These are phyloP conservation scores for Zalerion maritima DNA, from an alignment of 495 filamentous ascomycete genomes.

Conservation along the genomic window DNA sequence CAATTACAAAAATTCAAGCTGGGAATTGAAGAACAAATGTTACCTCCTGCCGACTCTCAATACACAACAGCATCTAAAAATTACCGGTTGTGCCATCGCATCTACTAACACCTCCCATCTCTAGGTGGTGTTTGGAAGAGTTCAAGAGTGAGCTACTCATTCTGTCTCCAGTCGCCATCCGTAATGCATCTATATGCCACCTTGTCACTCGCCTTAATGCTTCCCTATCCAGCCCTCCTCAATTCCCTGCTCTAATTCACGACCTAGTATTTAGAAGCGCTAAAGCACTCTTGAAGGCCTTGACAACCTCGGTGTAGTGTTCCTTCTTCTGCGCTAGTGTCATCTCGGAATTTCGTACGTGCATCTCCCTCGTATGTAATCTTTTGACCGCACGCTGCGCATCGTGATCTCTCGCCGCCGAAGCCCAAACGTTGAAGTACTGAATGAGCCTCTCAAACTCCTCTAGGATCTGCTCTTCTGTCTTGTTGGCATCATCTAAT, in stretches of 20 bases:
- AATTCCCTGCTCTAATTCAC: neutral
- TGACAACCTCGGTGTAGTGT: slow-evolving; percentile 62
- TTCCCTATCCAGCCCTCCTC: slow-evolving; percentile 1
- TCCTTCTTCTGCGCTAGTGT: slow-evolving; percentile 53
- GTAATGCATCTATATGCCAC: slow-evolving; percentile 5
- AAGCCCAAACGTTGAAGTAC: slow-evolving; percentile 60
- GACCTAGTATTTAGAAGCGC: slow-evolving; percentile 36
- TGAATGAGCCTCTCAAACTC: slow-evolving; percentile 40
- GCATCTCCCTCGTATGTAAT: slow-evolving; percentile 59
- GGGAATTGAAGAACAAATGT: neutral
- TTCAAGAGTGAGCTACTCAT: slow-evolving; percentile 1
- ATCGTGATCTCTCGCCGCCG: slow-evolving; percentile 49
- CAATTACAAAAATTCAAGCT: too few species aligned
- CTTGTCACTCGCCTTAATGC: slow-evolving; percentile 1
- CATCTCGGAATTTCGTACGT: slow-evolving; percentile 55
- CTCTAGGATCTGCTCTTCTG: slow-evolving; percentile 45
- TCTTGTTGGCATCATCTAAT: slow-evolving; percentile 40
- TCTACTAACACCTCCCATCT: slow-evolving; percentile 1
- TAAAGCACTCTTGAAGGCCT: slow-evolving; percentile 67
- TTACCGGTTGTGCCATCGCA: neutral
- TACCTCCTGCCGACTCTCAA: neutral
- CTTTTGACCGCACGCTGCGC: slow-evolving; percentile 58
- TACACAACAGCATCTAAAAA: neutral
- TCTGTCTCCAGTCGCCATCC: slow-evolving; percentile 3
- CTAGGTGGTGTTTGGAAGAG: slow-evolving; percentile 7